Evolutionary conservation across 2,329 filamentous ascomycete genomes (phyloP).

Genomic region (Dendrostoma leiphaemia): DNA sequence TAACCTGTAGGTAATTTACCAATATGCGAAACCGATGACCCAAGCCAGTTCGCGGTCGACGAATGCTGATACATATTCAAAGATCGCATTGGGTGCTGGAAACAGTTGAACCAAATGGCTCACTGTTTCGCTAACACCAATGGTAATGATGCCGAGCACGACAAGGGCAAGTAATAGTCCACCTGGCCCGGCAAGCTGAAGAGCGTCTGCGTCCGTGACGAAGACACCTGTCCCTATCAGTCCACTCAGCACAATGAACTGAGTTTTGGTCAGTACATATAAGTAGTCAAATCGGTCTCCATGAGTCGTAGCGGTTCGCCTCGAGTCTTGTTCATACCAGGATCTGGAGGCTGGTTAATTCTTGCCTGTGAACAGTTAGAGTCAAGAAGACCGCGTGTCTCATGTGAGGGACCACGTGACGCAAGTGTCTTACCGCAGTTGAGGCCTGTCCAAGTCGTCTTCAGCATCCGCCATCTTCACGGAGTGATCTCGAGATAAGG

Average conservation of each 20-base stretch:
- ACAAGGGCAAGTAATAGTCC: conserved; percentile 17
- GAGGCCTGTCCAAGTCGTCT: neutral
- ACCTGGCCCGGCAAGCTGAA: conserved; percentile 17
- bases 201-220: conserved; percentile 16
- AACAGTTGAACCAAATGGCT: conserved; percentile 21
- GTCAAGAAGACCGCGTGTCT: neutral
- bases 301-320: neutral
- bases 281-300: neutral
- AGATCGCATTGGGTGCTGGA: conserved; percentile 21
- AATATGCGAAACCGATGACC: conserved; percentile 20
- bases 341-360: conserved; percentile 16
- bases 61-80: conserved; percentile 22
- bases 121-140: conserved; percentile 20
- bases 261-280: neutral
- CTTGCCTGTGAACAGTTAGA: conserved; percentile 12
- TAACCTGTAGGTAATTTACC: no score
- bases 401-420: no score
- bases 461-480: neutral
- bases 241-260: conserved; percentile 19
- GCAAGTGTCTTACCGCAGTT: neutral
- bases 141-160: conserved; percentile 17
- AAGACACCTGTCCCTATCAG: conserved; percentile 21
- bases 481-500: neutral
- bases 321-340: conserved; percentile 4
- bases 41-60: conserved; percentile 21